phyloP scores from a whole-genome alignment of 2,329 filamentous ascomycete genomes.

The Fusarium humuli region DNA sequence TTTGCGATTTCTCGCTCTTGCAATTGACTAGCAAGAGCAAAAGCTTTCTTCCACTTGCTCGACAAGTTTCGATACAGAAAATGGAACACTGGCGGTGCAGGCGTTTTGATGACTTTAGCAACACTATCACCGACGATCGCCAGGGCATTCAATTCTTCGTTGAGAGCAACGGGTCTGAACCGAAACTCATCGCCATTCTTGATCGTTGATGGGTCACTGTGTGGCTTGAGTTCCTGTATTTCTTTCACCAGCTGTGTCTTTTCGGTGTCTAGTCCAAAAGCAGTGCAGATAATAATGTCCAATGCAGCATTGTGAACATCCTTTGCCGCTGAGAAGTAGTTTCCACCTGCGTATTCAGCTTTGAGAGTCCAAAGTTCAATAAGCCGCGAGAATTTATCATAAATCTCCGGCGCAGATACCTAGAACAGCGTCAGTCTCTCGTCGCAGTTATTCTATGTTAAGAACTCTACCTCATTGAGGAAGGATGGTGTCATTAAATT shows the following conservation, averaged over 20 bases:
- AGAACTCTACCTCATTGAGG: constrained; percentile 12
- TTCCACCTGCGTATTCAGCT: neutral
- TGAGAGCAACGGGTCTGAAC: constrained; percentile 9
- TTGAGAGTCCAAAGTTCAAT: constrained; percentile 25
- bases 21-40: neutral
- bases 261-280: constrained; percentile 12
- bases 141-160: constrained; percentile 21
- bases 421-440: neutral
- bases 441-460: fast-evolving
- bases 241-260: constrained; percentile 24
- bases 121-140: constrained; percentile 5
- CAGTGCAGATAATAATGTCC: constrained; percentile 24
- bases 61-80: constrained; percentile 23
- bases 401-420: constrained; percentile 35
- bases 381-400: constrained; percentile 23
- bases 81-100: constrained; percentile 9
- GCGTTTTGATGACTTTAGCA: constrained; percentile 19
- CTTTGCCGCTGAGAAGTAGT: constrained; percentile 10
- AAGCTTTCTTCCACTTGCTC: neutral
- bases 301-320: constrained; percentile 30
- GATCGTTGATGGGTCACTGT: fast-evolving
- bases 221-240: neutral
- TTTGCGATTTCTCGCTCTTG: constrained; percentile 14
- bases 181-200: neutral
- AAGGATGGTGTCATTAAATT: constrained; percentile 34